Percentiles rank a stretch among this genome's conserved stretches.
phyloP scores from a whole-genome alignment of 345 rosid genomes.

The Eucalyptus leucophloia region DNA sequence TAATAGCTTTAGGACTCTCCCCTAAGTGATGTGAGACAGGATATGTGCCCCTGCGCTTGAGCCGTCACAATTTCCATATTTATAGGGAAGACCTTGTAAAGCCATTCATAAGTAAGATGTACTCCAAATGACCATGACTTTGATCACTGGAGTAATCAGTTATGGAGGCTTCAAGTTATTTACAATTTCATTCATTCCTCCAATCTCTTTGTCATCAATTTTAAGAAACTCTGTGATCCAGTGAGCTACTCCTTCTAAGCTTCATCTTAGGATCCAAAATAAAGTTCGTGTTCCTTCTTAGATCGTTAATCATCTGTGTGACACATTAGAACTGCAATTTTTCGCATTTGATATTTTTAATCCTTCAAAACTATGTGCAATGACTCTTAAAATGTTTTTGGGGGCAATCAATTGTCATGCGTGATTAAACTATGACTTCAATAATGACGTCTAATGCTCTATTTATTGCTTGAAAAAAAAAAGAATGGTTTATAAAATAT shows the following conservation, averaged over 20 bases:
- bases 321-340: neutral
- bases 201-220: neutral
- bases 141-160: neutral
- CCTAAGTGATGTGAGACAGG: no score
- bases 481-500: neutral
- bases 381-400: neutral
- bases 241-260: neutral
- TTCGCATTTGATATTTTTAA: neutral
- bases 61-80: no score
- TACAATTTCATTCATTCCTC: neutral
- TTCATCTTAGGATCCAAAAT: neutral
- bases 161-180: neutral
- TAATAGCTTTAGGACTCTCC: no score
- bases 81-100: no score
- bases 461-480: rapidly evolving
- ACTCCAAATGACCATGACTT: neutral
- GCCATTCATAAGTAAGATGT: neutral
- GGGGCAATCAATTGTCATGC: neutral
- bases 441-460: neutral
- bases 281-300: neutral
- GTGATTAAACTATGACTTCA: neutral
- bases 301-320: neutral
- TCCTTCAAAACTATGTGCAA: neutral
- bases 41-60: no score
- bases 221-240: neutral